Evolutionary conservation across 108 stramenopile species (phyloP).

Genomic region (Stephanodiscus minutulus): DNA sequence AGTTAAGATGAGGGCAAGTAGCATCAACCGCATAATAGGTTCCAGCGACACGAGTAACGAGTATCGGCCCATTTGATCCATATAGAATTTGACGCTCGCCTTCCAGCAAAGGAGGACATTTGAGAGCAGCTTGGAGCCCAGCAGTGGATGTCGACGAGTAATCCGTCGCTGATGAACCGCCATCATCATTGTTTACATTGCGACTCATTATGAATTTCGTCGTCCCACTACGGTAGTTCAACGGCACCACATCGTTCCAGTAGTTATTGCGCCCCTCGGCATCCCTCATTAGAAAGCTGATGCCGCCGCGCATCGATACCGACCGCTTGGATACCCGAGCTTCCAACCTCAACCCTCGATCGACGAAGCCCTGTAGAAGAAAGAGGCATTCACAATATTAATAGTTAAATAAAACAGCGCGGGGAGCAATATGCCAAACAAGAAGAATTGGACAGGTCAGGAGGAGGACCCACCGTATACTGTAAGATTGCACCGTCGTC

Average conservation of each 20-base stretch:
- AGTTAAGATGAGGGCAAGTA: conserved; percentile 52
- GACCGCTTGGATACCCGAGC: conserved; percentile 79
- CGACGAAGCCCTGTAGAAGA: conserved; percentile 64
- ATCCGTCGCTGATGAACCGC: background rate
- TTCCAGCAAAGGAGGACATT: conserved; percentile 29
- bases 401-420: background rate
- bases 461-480: conserved; percentile 40
- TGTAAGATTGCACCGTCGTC: conserved; percentile 80
- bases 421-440: background rate
- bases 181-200: conserved; percentile 17
- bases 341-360: conserved; percentile 85
- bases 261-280: conserved; percentile 56
- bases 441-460: background rate
- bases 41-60: conserved; percentile 47
- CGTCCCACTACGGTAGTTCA: conserved; percentile 75
- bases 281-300: conserved; percentile 84
- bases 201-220: conserved; percentile 86
- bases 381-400: background rate
- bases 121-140: conserved; percentile 10
- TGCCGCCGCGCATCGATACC: conserved; percentile 71
- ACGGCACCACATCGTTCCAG: conserved; percentile 80
- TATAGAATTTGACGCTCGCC: conserved; percentile 45
- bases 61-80: conserved; percentile 36
- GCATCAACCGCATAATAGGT: conserved; percentile 50
- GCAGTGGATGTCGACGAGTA: background rate